Conservation (phyloP, 2,329 filamentous ascomycete genomes). For the Colletotrichum eremochloae region DNA sequence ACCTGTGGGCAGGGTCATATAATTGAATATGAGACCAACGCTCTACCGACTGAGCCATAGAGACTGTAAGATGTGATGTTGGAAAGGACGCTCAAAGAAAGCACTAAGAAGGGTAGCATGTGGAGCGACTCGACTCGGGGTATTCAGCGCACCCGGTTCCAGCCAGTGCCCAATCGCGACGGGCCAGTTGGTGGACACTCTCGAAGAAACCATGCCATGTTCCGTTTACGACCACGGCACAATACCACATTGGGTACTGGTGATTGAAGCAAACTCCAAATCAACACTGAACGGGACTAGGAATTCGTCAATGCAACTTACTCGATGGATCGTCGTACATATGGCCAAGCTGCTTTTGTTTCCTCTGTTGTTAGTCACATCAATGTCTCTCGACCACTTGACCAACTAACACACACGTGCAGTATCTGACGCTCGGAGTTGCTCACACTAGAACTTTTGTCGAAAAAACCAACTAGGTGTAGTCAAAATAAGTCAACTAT, state of each 20-base stretch:
- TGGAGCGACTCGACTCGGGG: too few relatives aligned
- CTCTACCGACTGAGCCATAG: conserved; percentile 41
- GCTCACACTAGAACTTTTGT: background rate
- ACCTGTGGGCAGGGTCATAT: conserved; percentile 22
- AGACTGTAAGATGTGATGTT: conserved; percentile 1
- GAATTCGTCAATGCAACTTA: background rate
- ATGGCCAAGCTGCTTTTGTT: too few relatives aligned
- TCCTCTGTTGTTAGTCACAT: background rate
- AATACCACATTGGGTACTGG: background rate
- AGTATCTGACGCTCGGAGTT: background rate
- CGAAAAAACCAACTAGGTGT: background rate
- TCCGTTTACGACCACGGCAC: too few relatives aligned
- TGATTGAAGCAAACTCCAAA: background rate
- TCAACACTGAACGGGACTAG: background rate
- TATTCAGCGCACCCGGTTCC: too few relatives aligned
- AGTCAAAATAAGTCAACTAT: background rate
- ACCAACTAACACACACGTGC: background rate
- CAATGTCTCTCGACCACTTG: background rate
- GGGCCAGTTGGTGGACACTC: background rate
- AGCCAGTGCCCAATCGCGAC: too few relatives aligned
- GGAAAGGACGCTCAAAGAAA: too few relatives aligned
- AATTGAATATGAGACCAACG: conserved; percentile 38
- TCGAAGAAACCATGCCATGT: background rate
- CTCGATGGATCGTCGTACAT: too few relatives aligned
- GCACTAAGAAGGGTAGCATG: too few relatives aligned